A percentile compares a stretch with the other conserved stretches of the same genome.
Conservation (phyloP, 495 filamentous ascomycete species). For the Tuber magnatum region DNA sequence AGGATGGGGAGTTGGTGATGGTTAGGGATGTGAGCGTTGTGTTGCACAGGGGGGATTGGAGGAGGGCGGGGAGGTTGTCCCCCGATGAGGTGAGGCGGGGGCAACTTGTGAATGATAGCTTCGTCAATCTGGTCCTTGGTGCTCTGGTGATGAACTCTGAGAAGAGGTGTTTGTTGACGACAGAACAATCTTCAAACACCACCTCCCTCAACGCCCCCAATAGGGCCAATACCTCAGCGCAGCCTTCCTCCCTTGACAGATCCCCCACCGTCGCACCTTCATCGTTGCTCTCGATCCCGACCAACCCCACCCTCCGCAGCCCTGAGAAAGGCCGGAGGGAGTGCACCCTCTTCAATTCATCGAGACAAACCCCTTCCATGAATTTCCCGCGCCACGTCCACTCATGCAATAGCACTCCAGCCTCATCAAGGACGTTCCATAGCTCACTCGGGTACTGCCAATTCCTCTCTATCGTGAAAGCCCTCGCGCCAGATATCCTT, state of each 20-base stretch:
- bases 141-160: constrained; percentile 3
- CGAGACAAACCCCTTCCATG: constrained; percentile 8
- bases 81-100: constrained; percentile 5
- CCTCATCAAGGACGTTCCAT: constrained; percentile 35
- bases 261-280: constrained; percentile 37
- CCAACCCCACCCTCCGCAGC: constrained; percentile 14
- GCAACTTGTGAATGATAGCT: constrained; percentile 16
- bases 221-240: constrained; percentile 13
- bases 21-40: constrained; percentile 6
- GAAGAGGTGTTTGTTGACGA: constrained; percentile 19
- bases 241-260: constrained; percentile 36
- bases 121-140: constrained; percentile 5
- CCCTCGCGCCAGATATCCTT: background rate
- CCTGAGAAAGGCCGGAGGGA: constrained; percentile 11
- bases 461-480: background rate
- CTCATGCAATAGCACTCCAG: background rate
- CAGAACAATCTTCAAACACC: constrained; percentile 11
- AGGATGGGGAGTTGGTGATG: constrained; percentile 11
- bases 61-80: constrained; percentile 17
- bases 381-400: constrained; percentile 26
- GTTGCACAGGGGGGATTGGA: constrained; percentile 3
- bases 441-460: constrained; percentile 32
- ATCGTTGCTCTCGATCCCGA: constrained; percentile 16
- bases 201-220: constrained; percentile 9
- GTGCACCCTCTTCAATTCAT: constrained; percentile 12